phyloP scores from a whole-genome alignment of 2,329 filamentous ascomycete genomes.

The Fusarium nurragi region DNA sequence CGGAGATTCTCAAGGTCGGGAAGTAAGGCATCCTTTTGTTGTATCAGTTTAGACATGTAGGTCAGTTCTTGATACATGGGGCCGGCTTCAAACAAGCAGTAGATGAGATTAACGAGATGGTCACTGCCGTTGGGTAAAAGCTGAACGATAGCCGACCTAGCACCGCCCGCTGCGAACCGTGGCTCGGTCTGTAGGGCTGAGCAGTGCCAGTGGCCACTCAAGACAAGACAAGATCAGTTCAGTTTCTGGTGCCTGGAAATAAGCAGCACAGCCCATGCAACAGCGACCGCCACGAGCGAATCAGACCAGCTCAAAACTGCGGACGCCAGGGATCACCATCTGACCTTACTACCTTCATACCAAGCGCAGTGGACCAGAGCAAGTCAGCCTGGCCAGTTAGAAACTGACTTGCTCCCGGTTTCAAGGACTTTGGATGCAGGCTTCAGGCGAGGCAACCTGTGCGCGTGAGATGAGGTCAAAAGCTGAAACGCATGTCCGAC shows the following conservation, averaged over 20 bases:
- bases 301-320: conserved; percentile 16
- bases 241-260: conserved; percentile 38
- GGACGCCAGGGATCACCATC: conserved; percentile 22
- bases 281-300: conserved; percentile 47
- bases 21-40: background rate
- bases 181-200: conserved; percentile 41
- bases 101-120: background rate
- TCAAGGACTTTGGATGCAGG: conserved; percentile 15
- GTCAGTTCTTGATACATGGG: background rate
- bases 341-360: conserved; percentile 12
- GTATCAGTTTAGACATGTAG: background rate
- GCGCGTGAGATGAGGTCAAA: conserved; percentile 5
- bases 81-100: background rate
- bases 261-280: conserved; percentile 45
- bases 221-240: background rate
- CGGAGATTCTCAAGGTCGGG: conserved; percentile 20
- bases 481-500: conserved; percentile 16
- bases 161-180: background rate
- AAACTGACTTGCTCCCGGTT: background rate
- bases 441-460: conserved; percentile 31
- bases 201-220: background rate
- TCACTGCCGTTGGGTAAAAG: background rate
- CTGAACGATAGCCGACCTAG: too few relatives aligned
- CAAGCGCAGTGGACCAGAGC: conserved; percentile 24
- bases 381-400: conserved; percentile 25